Evolutionary conservation across 768 basidiomycete genomes (phyloP).

Genomic region (Leucosporidium yakuticum): DNA sequence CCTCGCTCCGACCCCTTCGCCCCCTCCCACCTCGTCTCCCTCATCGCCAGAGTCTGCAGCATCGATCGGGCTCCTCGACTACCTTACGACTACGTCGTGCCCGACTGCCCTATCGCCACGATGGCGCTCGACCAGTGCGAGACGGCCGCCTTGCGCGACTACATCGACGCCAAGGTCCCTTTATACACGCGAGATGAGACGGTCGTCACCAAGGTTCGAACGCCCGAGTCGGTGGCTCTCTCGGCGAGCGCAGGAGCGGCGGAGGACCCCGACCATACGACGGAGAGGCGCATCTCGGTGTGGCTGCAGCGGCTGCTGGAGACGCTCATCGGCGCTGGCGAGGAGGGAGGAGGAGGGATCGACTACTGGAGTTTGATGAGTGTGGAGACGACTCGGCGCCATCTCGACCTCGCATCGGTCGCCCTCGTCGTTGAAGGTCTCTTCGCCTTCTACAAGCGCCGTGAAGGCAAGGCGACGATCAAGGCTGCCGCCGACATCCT

Average conservation of each 20-base stretch:
- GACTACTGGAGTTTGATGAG: constrained; percentile 20
- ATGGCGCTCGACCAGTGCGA: constrained; percentile 57
- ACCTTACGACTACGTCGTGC: constrained; percentile 49
- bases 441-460: constrained; percentile 54
- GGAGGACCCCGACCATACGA: constrained; percentile 46
- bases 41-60: constrained; percentile 15
- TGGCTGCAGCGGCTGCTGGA: constrained; percentile 25
- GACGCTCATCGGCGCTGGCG: not conserved
- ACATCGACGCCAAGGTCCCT: constrained; percentile 44
- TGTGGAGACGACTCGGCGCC: constrained; percentile 56
- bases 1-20: constrained; percentile 26
- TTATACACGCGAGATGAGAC: not conserved
- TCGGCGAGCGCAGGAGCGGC: constrained; percentile 42
- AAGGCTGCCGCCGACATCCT: constrained; percentile 58
- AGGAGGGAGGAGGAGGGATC: constrained; percentile 3
- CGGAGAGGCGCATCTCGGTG: constrained; percentile 48
- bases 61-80: not conserved
- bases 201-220: constrained; percentile 48
- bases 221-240: constrained; percentile 51
- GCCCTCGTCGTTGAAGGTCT: constrained; percentile 48
- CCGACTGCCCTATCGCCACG: constrained; percentile 62
- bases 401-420: constrained; percentile 63
- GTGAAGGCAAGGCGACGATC: constrained; percentile 59
- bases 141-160: constrained; percentile 61
- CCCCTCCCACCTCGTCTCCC: not conserved